Evolutionary conservation across 2,329 filamentous ascomycete species (phyloP), one percentile per base, ranked within the genome.

Genomic region (Ceratocystis huliohia): DNA sequence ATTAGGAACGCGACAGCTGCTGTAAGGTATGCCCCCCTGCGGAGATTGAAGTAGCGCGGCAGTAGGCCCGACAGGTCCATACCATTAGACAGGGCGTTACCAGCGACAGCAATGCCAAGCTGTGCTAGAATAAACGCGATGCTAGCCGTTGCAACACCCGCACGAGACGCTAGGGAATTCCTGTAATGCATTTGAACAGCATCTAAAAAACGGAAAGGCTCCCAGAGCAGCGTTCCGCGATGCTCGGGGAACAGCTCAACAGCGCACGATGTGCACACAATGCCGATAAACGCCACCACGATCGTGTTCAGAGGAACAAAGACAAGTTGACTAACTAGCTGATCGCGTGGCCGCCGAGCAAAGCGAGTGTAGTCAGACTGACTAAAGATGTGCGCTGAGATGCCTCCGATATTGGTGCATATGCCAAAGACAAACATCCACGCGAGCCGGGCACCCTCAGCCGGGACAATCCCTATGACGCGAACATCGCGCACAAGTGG

Each of bases 161-260:
- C 70, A 0, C 72, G 72, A 10, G 70, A 30, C 2, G 22, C 17
- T 3, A 69, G 66, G 7, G 69, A 69, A 64, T 71, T 72, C 33
- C 72, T 62, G 45, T 73, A 70, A 64, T 71, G 69, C 69, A 71
- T 70, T 78, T 78, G 67, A 78, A 74, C 25, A 76, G 78, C 20
- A 73, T 76, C 72, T 79, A 81, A 17, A 79, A 75, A 30, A 78
- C 78, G 30, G 78, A 79, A 41, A 80, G 78, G 22, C 74, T 76
- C 64, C 78, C 79, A 63, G n/a, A 61, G 64, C 41, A 70, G 65
- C 77, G 74, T 17, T 72, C 75, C 67, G 77, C 76, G 20, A 77
- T 74, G 17, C 72, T 74, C n/a, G 75, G 76, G 77, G 64, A 79
- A 78, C 2, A 76, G 76, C 13, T 75, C 76, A 25, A 78, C 70